A percentile compares a stretch with the other conserved stretches of the same genome.
These are phyloP conservation scores for Bromus sterilis DNA, from an alignment of 176 grass and related monocot species.

Conservation along the genomic window DNA sequence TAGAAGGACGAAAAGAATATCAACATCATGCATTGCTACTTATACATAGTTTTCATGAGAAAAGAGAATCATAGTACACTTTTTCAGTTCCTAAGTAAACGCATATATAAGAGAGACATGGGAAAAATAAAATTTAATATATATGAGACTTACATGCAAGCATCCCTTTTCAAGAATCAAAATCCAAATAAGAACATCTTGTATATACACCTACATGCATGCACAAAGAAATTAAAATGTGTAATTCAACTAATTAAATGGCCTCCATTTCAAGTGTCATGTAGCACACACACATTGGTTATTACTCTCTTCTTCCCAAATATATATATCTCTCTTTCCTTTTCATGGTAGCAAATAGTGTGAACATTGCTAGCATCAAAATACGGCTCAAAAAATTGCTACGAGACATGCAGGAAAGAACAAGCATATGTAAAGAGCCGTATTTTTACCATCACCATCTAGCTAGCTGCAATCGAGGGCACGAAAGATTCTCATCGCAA, in stretches of 20 bases:
- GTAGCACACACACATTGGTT: neutral
- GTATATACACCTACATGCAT: neutral
- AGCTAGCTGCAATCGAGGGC: neutral
- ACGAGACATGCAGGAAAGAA: slow-evolving; percentile 48
- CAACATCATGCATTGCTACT: neutral
- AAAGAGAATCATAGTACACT: neutral
- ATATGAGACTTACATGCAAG: neutral
- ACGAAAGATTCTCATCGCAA: slow-evolving; percentile 38
- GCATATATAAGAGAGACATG: neutral
- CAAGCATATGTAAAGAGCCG: slow-evolving; percentile 16
- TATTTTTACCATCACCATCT: slow-evolving; percentile 11
- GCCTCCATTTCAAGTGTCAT: neutral
- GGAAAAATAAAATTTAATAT: neutral
- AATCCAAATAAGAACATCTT: neutral
- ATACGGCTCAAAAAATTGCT: slow-evolving; percentile 25
- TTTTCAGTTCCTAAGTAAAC: neutral
- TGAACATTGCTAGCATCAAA: slow-evolving; percentile 20
- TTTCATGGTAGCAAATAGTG: neutral
- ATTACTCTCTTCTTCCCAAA: neutral
- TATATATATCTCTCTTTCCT: neutral
- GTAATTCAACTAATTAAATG: neutral
- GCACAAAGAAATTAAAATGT: neutral
- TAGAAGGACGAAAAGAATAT: neutral
- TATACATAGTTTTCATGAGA: neutral
- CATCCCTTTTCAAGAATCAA: neutral